A percentile compares a stretch with the other conserved stretches of the same genome.
These are phyloP conservation scores for Aspergillus sp. DNA, from an alignment of 2,329 filamentous ascomycete genomes.

Conservation along the genomic window DNA sequence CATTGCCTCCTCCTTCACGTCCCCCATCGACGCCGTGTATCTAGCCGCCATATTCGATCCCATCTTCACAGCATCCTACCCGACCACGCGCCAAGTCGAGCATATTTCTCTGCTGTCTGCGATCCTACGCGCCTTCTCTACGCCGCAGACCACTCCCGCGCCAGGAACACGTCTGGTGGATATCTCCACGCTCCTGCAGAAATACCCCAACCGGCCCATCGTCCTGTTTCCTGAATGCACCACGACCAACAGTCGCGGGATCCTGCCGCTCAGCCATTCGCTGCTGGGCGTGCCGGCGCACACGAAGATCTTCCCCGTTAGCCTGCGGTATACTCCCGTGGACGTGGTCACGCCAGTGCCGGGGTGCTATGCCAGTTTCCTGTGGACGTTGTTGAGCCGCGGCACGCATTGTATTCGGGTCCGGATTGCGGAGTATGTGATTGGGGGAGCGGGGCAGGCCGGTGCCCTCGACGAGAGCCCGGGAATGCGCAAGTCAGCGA, in stretches of 20 bases:
- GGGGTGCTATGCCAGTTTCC: constrained; percentile 59
- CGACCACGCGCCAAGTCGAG: constrained; percentile 62
- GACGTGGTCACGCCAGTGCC: constrained; percentile 90
- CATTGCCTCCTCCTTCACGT: constrained; percentile 85
- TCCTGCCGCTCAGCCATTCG: constrained; percentile 72
- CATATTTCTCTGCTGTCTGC: constrained; percentile 69
- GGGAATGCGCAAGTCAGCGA: constrained; percentile 24
- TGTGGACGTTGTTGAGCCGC: constrained; percentile 78
- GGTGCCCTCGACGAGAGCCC: constrained; percentile 5
- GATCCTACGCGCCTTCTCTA: constrained; percentile 62
- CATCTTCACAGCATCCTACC: constrained; percentile 81
- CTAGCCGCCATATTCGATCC: constrained; percentile 94
- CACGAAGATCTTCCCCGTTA: constrained; percentile 81
- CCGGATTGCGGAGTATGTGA: constrained; percentile 70
- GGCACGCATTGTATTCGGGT: constrained; percentile 87
- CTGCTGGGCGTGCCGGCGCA: constrained; percentile 59
- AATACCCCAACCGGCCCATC: constrained; percentile 66
- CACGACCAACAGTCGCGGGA: constrained; percentile 86
- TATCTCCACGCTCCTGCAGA: constrained; percentile 53
- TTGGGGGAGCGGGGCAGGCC: constrained; percentile 10
- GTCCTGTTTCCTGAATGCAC: constrained; percentile 90
- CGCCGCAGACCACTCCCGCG: constrained; percentile 45
- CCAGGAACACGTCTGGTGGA: constrained; percentile 48
- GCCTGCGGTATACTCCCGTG: constrained; percentile 75
- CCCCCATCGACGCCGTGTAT: constrained; percentile 86